These are phyloP conservation scores for Colletotrichum sansevieriae DNA, from an alignment of 2,329 filamentous ascomycete genomes.

Conservation along the genomic window DNA sequence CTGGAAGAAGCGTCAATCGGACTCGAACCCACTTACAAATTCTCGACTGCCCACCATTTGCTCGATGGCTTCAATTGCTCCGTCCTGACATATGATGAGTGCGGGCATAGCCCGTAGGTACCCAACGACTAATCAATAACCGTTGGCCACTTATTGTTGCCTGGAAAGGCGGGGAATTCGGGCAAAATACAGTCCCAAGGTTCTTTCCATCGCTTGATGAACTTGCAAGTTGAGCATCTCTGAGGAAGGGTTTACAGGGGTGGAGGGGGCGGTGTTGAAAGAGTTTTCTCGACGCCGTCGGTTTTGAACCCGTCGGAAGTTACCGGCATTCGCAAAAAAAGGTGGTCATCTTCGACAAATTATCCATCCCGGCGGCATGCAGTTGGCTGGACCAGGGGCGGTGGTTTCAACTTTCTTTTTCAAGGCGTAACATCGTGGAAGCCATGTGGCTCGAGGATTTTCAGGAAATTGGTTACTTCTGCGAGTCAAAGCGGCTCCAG, in stretches of 20 bases:
- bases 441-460: constrained; percentile 19
- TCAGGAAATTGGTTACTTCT: background rate
- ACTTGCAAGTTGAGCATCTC: background rate
- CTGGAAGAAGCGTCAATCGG: background rate
- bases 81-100: no score
- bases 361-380: no score
- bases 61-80: no score
- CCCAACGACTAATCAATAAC: background rate
- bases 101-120: no score
- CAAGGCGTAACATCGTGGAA: constrained; percentile 12
- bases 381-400: no score
- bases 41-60: background rate
- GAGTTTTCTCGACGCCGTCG: constrained; percentile 21
- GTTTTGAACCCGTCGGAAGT: background rate
- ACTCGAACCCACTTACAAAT: background rate
- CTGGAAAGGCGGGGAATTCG: background rate
- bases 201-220: background rate
- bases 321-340: no score
- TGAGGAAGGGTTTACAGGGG: background rate
- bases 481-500: constrained; percentile 21
- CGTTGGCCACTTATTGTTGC: constrained; percentile 2
- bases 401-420: constrained; percentile 10
- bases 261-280: background rate
- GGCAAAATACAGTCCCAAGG: background rate
- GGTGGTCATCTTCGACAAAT: no score